Evolutionary conservation across 345 rosid genomes (phyloP).

Genomic region (Citropsis articulata): DNA sequence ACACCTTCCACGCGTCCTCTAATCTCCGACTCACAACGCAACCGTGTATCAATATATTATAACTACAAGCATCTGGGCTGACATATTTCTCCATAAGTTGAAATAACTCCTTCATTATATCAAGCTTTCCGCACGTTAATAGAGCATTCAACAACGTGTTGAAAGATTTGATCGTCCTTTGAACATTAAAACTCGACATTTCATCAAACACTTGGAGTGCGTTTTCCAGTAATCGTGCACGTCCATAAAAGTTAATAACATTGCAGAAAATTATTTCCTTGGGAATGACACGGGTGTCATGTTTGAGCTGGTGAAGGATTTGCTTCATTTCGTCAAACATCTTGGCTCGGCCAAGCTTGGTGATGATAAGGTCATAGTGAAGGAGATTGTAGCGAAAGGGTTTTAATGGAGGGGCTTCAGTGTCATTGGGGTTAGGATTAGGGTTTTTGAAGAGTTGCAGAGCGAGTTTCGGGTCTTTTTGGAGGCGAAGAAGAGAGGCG

Average conservation of each 20-base stretch:
- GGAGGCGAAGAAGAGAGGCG: no score
- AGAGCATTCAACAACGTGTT: slow-evolving; percentile 45
- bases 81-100: slow-evolving; percentile 32
- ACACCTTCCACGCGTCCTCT: slow-evolving; percentile 50
- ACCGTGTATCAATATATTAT: slow-evolving; percentile 56
- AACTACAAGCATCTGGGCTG: slow-evolving; percentile 71
- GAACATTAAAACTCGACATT: slow-evolving; percentile 57
- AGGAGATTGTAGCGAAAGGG: slow-evolving; percentile 41
- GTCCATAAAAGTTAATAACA: slow-evolving; percentile 52
- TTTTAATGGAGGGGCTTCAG: background rate
- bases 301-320: slow-evolving; percentile 55
- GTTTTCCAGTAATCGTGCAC: slow-evolving; percentile 39
- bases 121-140: slow-evolving; percentile 32
- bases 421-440: slow-evolving; percentile 19
- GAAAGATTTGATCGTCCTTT: slow-evolving; percentile 48
- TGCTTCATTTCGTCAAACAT: slow-evolving; percentile 66
- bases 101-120: slow-evolving; percentile 38
- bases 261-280: slow-evolving; percentile 64
- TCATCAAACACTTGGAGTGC: slow-evolving; percentile 66
- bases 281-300: slow-evolving; percentile 43
- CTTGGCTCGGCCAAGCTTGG: slow-evolving; percentile 75
- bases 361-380: slow-evolving; percentile 73
- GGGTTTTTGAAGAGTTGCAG: slow-evolving; percentile 51
- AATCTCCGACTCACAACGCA: slow-evolving; percentile 32
- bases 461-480: slow-evolving; percentile 63